Percentiles rank a stretch among this genome's conserved stretches.
Conservation (phyloP, 2,329 filamentous ascomycete species). For the Xylaria sp. region DNA sequence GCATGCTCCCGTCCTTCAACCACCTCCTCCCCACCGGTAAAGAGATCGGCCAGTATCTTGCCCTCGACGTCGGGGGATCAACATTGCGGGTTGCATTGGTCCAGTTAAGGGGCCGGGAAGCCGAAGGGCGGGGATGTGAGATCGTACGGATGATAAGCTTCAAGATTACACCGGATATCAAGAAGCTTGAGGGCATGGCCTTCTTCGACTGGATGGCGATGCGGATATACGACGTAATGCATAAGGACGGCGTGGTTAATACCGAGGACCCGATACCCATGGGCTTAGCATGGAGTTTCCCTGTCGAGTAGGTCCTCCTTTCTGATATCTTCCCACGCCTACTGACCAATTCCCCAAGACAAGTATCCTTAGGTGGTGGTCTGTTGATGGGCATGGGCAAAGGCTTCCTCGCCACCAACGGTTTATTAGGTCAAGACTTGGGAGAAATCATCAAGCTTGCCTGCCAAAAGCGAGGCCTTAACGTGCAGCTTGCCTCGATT, state of each 20-base stretch:
- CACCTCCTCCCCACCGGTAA: conserved; percentile 70
- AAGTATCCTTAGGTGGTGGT: conserved; percentile 71
- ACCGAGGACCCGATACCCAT: conserved; percentile 62
- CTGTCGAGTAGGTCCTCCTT: conserved; percentile 68
- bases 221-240: conserved; percentile 67
- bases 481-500: conserved; percentile 68
- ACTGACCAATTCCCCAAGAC: conserved; percentile 57
- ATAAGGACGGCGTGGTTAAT: conserved; percentile 54
- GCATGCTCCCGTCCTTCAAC: conserved; percentile 75
- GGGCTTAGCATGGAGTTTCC: conserved; percentile 76
- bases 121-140: conserved; percentile 56
- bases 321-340: conserved; percentile 7
- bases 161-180: conserved; percentile 66
- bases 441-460: conserved; percentile 67
- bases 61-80: conserved; percentile 76
- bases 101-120: conserved; percentile 63
- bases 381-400: conserved; percentile 73
- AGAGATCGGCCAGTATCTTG: conserved; percentile 69
- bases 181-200: conserved; percentile 65
- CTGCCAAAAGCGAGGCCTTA: conserved; percentile 62
- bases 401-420: conserved; percentile 69
- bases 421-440: conserved; percentile 68
- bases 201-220: conserved; percentile 78
- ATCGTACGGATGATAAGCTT: conserved; percentile 68
- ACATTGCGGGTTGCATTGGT: conserved; percentile 74